A percentile compares a stretch with the other conserved stretches of the same genome.
Evolutionary conservation across 352 stramenopile species (phyloP).

Genomic region (Phytophthora cryptogea): DNA sequence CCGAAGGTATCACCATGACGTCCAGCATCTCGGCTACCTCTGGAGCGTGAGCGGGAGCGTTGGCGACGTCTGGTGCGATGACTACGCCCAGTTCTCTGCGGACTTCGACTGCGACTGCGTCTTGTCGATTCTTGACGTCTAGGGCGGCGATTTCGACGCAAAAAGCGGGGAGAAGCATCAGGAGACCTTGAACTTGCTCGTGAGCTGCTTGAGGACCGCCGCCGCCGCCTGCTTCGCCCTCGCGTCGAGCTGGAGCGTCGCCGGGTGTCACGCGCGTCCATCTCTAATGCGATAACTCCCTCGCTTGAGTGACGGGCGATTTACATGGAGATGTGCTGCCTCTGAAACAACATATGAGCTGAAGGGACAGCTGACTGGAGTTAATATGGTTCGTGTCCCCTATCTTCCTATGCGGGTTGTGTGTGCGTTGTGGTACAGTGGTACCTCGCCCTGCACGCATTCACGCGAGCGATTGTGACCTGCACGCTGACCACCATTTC

Average conservation of each 20-base stretch:
- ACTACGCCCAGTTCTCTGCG: neutral
- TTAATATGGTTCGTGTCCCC: neutral
- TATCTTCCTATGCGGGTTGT: slow-evolving; percentile 11
- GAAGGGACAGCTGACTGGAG: slow-evolving; percentile 2
- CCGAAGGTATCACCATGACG: neutral
- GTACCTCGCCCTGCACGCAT: slow-evolving; percentile 21
- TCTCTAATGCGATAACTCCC: slow-evolving; percentile 1
- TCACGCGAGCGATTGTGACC: slow-evolving; percentile 8
- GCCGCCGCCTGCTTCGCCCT: slow-evolving; percentile 1
- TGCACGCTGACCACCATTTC: slow-evolving; percentile 24
- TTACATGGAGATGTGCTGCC: slow-evolving; percentile 15
- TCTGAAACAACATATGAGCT: slow-evolving; percentile 13
- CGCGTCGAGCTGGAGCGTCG: slow-evolving; percentile 18
- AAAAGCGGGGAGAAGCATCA: slow-evolving; percentile 6
- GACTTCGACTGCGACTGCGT: slow-evolving; percentile 23
- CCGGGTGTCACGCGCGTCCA: slow-evolving; percentile 16
- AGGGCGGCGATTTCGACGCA: slow-evolving; percentile 9
- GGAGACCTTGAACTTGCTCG: slow-evolving; percentile 8
- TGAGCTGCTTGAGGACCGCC: slow-evolving; percentile 11
- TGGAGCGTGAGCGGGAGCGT: neutral
- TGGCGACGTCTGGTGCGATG: slow-evolving; percentile 4
- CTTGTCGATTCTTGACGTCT: slow-evolving; percentile 4
- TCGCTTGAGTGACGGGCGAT: slow-evolving; percentile 14
- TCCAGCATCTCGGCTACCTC: slow-evolving; percentile 2
- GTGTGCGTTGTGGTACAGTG: slow-evolving; percentile 13